phyloP scores from a whole-genome alignment of 768 basidiomycete genomes.

The Galerina sulciceps region DNA sequence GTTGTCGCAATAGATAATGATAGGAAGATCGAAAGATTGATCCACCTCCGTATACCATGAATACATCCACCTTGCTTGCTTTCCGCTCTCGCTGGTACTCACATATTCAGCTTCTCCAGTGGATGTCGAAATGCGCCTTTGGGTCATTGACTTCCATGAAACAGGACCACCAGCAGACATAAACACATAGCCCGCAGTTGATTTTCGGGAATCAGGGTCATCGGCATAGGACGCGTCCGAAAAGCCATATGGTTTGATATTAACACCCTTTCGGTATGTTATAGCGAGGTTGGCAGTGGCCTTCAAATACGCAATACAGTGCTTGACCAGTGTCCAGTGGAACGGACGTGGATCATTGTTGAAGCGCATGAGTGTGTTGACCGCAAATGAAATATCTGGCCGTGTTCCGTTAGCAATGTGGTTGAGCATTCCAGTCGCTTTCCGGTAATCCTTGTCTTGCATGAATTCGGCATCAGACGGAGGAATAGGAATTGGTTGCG shows the following conservation, averaged over 20 bases:
- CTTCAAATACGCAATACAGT: conserved; percentile 4
- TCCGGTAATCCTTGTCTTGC: conserved; percentile 6
- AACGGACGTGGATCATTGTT: conserved; percentile 7
- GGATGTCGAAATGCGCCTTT: conserved; percentile 18
- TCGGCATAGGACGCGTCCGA: conserved; percentile 1
- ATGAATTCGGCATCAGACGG: conserved; percentile 5
- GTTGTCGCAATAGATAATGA: conserved; percentile 32
- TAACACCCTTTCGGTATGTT: background rate
- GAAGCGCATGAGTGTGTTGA: conserved; percentile 8
- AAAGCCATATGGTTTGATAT: conserved; percentile 4
- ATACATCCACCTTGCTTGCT: conserved; percentile 36
- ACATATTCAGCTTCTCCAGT: conserved; percentile 34
- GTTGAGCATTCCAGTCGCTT: conserved; percentile 5
- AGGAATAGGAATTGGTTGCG: conserved; percentile 7
- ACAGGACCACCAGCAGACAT: conserved; percentile 29
- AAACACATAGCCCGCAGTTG: conserved; percentile 19
- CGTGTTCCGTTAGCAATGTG: conserved; percentile 8
- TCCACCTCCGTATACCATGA: conserved; percentile 28
- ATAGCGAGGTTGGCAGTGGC: background rate
- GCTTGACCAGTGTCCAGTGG: conserved; percentile 7
- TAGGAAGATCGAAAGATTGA: conserved; percentile 14
- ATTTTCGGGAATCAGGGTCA: background rate
- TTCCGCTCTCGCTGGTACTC: conserved; percentile 27
- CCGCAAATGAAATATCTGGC: conserved; percentile 5
- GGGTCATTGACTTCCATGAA: conserved; percentile 35